phyloP scores from a whole-genome alignment of 2,329 filamentous ascomycete genomes.

The Phoma sp. region DNA sequence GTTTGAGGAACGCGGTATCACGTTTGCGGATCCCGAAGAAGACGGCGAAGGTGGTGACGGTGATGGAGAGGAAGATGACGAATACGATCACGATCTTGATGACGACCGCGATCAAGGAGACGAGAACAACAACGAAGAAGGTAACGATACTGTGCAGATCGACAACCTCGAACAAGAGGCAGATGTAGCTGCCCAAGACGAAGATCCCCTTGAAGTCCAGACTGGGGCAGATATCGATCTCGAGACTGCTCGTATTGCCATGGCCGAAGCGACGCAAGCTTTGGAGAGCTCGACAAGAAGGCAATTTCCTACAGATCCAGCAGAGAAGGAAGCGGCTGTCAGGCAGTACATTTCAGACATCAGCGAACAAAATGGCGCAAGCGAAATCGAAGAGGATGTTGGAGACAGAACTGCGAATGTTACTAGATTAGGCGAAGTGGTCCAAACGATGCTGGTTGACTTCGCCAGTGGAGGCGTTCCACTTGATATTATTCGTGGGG shows the following conservation, averaged over 20 bases:
- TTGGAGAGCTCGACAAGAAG: no score
- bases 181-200: neutral
- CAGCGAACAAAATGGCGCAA: no score
- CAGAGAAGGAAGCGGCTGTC: no score
- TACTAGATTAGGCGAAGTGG: no score
- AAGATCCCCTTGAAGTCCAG: neutral
- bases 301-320: no score
- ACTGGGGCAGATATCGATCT: neutral
- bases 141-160: no score
- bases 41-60: neutral
- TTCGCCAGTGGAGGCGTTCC: neutral
- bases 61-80: neutral
- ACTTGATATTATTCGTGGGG: neutral
- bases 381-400: no score
- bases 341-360: no score
- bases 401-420: no score
- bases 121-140: neutral
- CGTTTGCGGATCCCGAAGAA: neutral
- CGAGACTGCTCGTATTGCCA: neutral
- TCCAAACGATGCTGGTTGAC: no score
- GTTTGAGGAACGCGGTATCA: conserved; percentile 23
- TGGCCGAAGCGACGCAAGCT: neutral
- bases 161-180: no score
- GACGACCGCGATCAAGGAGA: neutral
- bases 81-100: neutral